These are phyloP conservation scores for Pisolithus albus DNA, from an alignment of 768 basidiomycete genomes.

Conservation along the genomic window DNA sequence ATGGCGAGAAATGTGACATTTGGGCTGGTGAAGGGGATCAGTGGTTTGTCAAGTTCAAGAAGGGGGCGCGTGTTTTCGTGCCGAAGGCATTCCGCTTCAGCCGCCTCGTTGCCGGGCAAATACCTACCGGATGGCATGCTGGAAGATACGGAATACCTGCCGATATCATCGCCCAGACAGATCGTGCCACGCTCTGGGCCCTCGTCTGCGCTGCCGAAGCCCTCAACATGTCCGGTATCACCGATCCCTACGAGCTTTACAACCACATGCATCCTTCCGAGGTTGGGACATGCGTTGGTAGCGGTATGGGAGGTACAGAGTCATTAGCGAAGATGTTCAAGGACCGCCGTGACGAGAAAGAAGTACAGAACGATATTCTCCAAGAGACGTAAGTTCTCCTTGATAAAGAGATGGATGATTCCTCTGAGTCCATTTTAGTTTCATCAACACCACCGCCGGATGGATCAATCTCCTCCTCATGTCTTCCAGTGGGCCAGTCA, in stretches of 20 bases:
- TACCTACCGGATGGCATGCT: conserved; percentile 97
- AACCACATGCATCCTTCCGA: conserved; percentile 95
- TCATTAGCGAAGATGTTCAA: conserved; percentile 97
- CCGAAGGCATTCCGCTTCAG: conserved; percentile 96
- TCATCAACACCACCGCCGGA: conserved; percentile 98
- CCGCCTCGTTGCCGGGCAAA: conserved; percentile 90
- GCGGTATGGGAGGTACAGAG: conserved; percentile 95
- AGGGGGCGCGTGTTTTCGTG: conserved; percentile 85
- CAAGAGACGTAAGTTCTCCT: conserved; percentile 83
- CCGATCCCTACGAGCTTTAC: conserved; percentile 97
- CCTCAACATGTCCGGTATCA: conserved; percentile 93
- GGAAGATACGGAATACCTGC: conserved; percentile 95
- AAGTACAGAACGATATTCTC: conserved; percentile 96
- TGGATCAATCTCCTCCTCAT: conserved; percentile 94
- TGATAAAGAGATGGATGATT: neutral
- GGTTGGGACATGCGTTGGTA: conserved; percentile 89
- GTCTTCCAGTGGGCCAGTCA: conserved; percentile 96
- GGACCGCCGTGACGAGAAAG: conserved; percentile 95
- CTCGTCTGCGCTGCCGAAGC: conserved; percentile 92
- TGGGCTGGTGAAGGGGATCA: conserved; percentile 91
- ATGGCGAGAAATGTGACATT: conserved; percentile 92
- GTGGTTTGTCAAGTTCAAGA: conserved; percentile 99
- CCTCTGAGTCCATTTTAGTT: conserved; percentile 41
- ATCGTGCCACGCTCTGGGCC: conserved; percentile 91
- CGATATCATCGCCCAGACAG: conserved; percentile 91